Base-by-base conservation (phyloP, 495 filamentous ascomycete genomes). In the Tetracladium setigerum region DNA sequence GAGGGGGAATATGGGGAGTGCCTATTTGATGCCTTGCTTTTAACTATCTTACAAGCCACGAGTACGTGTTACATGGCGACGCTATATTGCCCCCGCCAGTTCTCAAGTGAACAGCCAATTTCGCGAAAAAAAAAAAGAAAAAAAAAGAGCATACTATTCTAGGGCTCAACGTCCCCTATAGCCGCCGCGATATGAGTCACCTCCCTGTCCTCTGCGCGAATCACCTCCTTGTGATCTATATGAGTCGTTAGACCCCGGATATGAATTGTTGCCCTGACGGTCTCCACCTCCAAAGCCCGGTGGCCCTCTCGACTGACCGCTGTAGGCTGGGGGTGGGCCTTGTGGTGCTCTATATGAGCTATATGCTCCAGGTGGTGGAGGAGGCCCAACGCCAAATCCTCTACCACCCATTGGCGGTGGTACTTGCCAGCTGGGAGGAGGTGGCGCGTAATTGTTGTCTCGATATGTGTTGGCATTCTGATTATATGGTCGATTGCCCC, bases 391-490 rank as follows among this genome's bases (percentile, higher is more conserved):
- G 40, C 60, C 56, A 5, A 61, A 68, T 45, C 73, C 74, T 17
- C 69, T 67, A 5, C 62, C 61, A 19, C 55, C 57, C 15, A 70
- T 69, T 14, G 49, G 68, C 8, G 71, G 67, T 6, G 71, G 70
- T 15, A 69, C 68, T 39, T 61, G 57, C 68, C 66, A 72, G 17
- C 59, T 58, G 22, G 53, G 49, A 15, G 49, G 49, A 5, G 62
- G 63, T 4, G 67, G 66, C 18, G 60, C 44, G 43, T 63, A 63
- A 30, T 63, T 60, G 37, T 58, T 42, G 46, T 48, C 49, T 46
- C 58, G 55, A 18, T 67, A 59, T 37, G 50, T 52, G 41, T 63
- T 63, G 19, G 64, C 36, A 13, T 22, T 17, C 24, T 42, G 37
- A 11, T 34, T 18, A n/a, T 35, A 38, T 4, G 22, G 27, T 1